These are phyloP conservation scores for Candida morakotiae DNA, from an alignment of 805 yeast species.

Conservation along the genomic window DNA sequence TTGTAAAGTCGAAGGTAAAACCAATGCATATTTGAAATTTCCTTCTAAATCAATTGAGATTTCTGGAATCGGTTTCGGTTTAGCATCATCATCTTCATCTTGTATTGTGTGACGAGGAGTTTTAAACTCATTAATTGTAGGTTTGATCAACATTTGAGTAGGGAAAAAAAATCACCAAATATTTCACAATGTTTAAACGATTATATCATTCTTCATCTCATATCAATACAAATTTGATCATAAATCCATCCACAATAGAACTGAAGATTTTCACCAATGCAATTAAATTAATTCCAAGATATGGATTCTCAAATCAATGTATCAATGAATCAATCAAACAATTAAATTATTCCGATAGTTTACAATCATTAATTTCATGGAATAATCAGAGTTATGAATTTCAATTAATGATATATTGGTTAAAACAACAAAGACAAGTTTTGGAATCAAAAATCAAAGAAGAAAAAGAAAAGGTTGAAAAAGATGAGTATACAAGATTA, in stretches of 20 bases:
- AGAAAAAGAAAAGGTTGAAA: slow-evolving; percentile 22
- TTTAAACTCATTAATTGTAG: slow-evolving; percentile 46
- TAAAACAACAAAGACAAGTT: slow-evolving; percentile 40
- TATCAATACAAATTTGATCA: slow-evolving; percentile 29
- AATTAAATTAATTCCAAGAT: slow-evolving; percentile 41
- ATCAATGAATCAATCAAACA: slow-evolving; percentile 46
- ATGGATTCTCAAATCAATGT: slow-evolving; percentile 49
- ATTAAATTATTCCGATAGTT: slow-evolving; percentile 49
- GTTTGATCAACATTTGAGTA: slow-evolving; percentile 36
- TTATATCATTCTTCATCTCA: slow-evolving; percentile 36
- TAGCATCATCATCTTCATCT: slow-evolving; percentile 29
- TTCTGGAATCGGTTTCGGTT: slow-evolving; percentile 24
- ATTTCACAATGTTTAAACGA: slow-evolving; percentile 1
- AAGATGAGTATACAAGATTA: slow-evolving; percentile 37
- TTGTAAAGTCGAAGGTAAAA: slow-evolving; percentile 26
- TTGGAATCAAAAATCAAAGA: slow-evolving; percentile 27
- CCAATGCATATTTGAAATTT: slow-evolving; percentile 18
- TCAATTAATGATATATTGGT: slow-evolving; percentile 50
- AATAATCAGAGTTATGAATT: slow-evolving; percentile 50
- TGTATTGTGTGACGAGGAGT: slow-evolving; percentile 51
- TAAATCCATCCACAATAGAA: slow-evolving; percentile 32
- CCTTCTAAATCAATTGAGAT: slow-evolving; percentile 17
- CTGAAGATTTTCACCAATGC: slow-evolving; percentile 37
- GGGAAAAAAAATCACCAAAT: neutral
- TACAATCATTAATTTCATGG: slow-evolving; percentile 34